Evolutionary conservation across 2,329 filamentous ascomycete species (phyloP), one percentile per base, ranked within the genome.

Genomic region (Byssochlamys sp.): DNA sequence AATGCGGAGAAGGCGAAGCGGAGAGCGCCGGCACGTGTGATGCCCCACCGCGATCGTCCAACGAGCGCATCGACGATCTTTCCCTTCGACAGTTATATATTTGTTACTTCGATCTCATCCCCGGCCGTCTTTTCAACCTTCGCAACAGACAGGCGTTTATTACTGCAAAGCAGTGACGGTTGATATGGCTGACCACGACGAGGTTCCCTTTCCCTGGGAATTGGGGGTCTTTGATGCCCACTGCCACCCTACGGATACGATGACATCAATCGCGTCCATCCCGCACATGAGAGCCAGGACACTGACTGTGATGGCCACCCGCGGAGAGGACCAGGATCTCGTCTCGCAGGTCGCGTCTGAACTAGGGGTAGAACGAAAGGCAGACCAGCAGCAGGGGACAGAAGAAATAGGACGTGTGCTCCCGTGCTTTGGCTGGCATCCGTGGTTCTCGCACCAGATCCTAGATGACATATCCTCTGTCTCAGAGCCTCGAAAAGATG

Each of bases 381-480:
- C 26, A 35, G 52, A 53, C 4, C 39, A 24, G 19, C 39, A 24
- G 19, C 12, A 39, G 14, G 35, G 35, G 4, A 3, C 12, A 14
- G 12, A 19, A 14, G 59, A 66, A 54, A 62, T 73, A 50, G 73
- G 77, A 60, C 78, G 76, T 58, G 71, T 86, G 27, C 65, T 86
- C 0, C 84, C 84, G 0, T 82, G 81, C 54, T 87, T 86, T 66
- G 84, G 84, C 39, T 87, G 84, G 84, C 84, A 87, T 69, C 84
- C 84, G 0, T 87, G 84, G 84, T 86, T 86, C 66, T 82, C 84
- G 0, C 79, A 87, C 65, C 81, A 84, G 59, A 79, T 86, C 66
- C 77, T 79, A 62, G 73, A 78, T 61, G 75, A 82, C 55, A 60
- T 56, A 11, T 28, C 24, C n/a, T 50, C 58, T 14, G 2, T 48